Evolutionary conservation across 805 yeast genomes (phyloP).

Genomic region (Lipomyces sp.): DNA sequence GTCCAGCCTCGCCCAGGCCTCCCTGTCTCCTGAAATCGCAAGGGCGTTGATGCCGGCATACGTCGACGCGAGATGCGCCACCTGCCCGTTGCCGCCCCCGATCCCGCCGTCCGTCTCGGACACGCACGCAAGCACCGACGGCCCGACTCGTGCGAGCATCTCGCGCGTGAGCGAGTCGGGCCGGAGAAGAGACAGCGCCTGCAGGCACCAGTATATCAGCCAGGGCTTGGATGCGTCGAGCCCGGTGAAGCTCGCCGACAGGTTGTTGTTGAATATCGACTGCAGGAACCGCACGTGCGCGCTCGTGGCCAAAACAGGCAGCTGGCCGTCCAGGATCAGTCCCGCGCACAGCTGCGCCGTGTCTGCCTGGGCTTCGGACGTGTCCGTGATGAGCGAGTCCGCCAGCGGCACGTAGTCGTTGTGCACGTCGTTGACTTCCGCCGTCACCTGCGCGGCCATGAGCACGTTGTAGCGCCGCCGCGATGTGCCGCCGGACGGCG

Average conservation of each 20-base stretch:
- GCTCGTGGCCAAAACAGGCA: constrained; percentile 8
- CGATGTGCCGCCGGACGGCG: too few species aligned
- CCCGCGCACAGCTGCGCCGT: constrained; percentile 15
- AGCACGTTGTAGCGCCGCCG: constrained; percentile 4
- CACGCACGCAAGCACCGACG: constrained; percentile 37
- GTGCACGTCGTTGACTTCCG: constrained; percentile 16
- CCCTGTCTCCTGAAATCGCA: constrained; percentile 45
- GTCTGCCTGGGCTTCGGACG: constrained; percentile 18
- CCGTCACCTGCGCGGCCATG: background rate
- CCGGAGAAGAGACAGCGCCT: constrained; percentile 49
- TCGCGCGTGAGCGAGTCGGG: constrained; percentile 29
- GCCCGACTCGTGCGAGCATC: constrained; percentile 31
- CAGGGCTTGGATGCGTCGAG: constrained; percentile 92
- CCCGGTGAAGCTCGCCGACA: constrained; percentile 51
- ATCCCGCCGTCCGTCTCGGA: constrained; percentile 56
- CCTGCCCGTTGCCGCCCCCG: constrained; percentile 80
- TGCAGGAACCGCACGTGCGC: constrained; percentile 9
- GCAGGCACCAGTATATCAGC: constrained; percentile 81
- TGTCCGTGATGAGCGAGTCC: constrained; percentile 18
- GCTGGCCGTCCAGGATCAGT: constrained; percentile 8
- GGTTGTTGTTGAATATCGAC: constrained; percentile 28
- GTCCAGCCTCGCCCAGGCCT: constrained; percentile 46
- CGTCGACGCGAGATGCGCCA: constrained; percentile 79
- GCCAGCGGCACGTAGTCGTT: constrained; percentile 1
- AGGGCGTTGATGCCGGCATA: constrained; percentile 73